A percentile compares a stretch with the other conserved stretches of the same genome.
These are phyloP conservation scores for Rhynchosporium graminicola DNA, from an alignment of 2,329 filamentous ascomycete genomes.

Conservation along the genomic window DNA sequence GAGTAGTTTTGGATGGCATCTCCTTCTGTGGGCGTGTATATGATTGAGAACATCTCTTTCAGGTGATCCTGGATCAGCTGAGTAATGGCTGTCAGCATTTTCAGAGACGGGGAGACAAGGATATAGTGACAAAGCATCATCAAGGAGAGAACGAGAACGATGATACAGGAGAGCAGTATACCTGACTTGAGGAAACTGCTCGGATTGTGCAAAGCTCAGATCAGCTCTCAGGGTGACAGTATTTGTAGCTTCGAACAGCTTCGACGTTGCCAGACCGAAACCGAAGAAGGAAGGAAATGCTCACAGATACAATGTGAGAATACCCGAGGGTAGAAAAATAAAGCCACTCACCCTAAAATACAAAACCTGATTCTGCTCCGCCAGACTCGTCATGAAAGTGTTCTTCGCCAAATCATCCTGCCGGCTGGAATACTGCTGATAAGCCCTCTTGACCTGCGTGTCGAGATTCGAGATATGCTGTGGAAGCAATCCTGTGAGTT, in stretches of 20 bases:
- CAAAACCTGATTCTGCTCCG: constrained; percentile 81
- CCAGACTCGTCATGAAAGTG: constrained; percentile 82
- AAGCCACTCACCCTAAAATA: constrained; percentile 64
- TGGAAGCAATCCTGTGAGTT: constrained; percentile 72
- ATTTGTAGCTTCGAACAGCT: too few relatives aligned
- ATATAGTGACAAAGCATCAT: not conserved
- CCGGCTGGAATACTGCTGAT: constrained; percentile 71
- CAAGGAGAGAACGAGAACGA: not conserved
- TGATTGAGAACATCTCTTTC: constrained; percentile 86
- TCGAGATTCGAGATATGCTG: constrained; percentile 72
- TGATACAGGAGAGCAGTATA: not conserved
- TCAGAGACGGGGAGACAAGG: not conserved
- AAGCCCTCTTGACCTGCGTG: constrained; percentile 74
- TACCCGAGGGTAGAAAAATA: not conserved
- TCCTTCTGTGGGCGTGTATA: constrained; percentile 88
- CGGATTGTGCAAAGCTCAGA: too few relatives aligned
- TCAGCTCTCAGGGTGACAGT: too few relatives aligned
- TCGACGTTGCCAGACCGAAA: too few relatives aligned
- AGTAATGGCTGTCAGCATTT: constrained; percentile 13
- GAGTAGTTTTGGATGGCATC: constrained; percentile 88
- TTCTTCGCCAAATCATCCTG: constrained; percentile 75
- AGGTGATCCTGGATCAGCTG: constrained; percentile 75
- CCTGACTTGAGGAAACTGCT: too few relatives aligned
- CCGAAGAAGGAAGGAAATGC: not conserved
- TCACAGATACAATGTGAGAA: not conserved